Evolutionary conservation across 2,329 filamentous ascomycete species (phyloP).

Genomic region (Phaeosphaeria sp.): DNA sequence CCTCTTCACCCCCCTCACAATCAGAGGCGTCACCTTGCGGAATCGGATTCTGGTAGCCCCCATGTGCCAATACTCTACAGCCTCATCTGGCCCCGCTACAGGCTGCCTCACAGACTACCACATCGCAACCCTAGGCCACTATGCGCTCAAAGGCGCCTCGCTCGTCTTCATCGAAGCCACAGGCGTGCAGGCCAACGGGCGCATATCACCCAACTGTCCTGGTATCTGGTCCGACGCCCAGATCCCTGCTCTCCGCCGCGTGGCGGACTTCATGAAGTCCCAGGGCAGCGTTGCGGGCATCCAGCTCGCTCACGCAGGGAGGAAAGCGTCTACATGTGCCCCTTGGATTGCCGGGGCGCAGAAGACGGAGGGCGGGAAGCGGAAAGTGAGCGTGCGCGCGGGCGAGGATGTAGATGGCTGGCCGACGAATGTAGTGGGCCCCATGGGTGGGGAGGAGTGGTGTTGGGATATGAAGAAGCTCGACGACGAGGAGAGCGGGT

Average conservation of each 20-base stretch:
- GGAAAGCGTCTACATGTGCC: constrained; percentile 43
- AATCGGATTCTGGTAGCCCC: constrained; percentile 48
- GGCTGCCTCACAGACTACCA: constrained; percentile 49
- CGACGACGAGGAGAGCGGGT: constrained; percentile 40
- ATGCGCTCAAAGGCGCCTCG: constrained; percentile 46
- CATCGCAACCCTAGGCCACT: constrained; percentile 47
- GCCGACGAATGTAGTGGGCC: constrained; percentile 43
- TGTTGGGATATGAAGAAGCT: constrained; percentile 47
- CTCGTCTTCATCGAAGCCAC: constrained; percentile 48
- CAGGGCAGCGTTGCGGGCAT: constrained; percentile 41
- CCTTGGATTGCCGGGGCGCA: constrained; percentile 34
- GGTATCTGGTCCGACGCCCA: constrained; percentile 47
- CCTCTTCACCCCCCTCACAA: constrained; percentile 46
- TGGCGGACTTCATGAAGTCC: constrained; percentile 45
- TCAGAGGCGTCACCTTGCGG: constrained; percentile 41
- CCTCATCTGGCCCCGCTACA: constrained; percentile 41
- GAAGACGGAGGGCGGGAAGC: constrained; percentile 24
- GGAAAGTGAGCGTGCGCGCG: constrained; percentile 37
- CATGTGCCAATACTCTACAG: constrained; percentile 48
- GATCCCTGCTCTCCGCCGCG: constrained; percentile 39
- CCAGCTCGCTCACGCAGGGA: constrained; percentile 46
- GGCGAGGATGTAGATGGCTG: constrained; percentile 40
- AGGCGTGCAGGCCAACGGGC: constrained; percentile 43
- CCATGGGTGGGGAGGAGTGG: constrained; percentile 48
- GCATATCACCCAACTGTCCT: constrained; percentile 46